These are phyloP conservation scores for Gorgonomyces haynaldii DNA, from an alignment of 192 early-diverging fungal species.

Conservation along the genomic window DNA sequence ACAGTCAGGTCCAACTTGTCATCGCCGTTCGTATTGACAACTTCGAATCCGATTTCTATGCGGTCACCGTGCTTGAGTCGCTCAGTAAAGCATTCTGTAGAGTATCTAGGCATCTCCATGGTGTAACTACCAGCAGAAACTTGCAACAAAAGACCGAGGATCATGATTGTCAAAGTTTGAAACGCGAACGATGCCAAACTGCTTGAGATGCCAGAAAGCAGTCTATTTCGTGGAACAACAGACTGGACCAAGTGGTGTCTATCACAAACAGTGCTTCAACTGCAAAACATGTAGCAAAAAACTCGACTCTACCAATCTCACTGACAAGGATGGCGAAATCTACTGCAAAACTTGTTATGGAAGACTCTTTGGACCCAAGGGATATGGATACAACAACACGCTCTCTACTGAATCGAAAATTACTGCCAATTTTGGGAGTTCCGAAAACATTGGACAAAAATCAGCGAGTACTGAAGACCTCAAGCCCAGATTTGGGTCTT, in stretches of 20 bases:
- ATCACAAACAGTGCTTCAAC: neutral
- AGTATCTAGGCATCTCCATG: neutral
- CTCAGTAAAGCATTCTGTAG: conserved; percentile 55
- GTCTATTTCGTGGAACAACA: conserved; percentile 6
- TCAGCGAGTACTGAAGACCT: neutral
- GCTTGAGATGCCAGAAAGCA: conserved; percentile 3
- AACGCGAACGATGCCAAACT: neutral
- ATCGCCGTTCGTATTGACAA: neutral
- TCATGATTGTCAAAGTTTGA: conserved; percentile 6
- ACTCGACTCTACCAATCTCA: conserved; percentile 34
- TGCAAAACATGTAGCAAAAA: conserved; percentile 32
- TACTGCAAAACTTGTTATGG: conserved; percentile 42
- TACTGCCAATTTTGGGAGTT: neutral
- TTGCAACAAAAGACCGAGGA: no score
- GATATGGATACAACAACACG: conserved; percentile 9
- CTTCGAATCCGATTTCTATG: conserved; percentile 55
- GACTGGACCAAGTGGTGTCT: neutral
- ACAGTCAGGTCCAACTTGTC: conserved; percentile 1
- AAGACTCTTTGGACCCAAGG: conserved; percentile 40
- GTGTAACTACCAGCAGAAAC: neutral
- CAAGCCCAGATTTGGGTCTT: neutral
- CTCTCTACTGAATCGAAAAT: neutral
- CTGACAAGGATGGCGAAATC: conserved; percentile 29
- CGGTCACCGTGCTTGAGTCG: conserved; percentile 42
- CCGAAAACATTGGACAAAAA: neutral